Base-by-base conservation (phyloP, 1,284 basidiomycete species). In the Blastosporella zonata region DNA sequence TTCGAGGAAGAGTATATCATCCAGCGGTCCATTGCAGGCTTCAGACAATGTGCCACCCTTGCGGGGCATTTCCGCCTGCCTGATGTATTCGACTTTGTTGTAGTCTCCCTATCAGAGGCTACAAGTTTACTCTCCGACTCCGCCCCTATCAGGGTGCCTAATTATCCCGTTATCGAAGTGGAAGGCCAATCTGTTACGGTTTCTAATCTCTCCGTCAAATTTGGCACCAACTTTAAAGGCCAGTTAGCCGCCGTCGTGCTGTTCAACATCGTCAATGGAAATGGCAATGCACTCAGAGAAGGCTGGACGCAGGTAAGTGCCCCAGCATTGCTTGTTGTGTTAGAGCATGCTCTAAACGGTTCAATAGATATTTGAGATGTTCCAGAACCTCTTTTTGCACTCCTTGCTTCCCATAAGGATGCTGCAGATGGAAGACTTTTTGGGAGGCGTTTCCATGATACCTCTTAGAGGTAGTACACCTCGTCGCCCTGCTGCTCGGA, bases 1-100 rank as follows among this genome's bases (percentile, higher is more conserved):
- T 97, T 96, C 59, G 90, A 94, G 48, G 97, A 99, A 65, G 97
- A 99, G 67, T 93, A 95, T 68, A 84, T 97, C 59, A 93, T 97
- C 37, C 93, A 99, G 67, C 83, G 90, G 25, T 87, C 93, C 13
- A 96, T 99, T 58, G 84, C 93, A 22, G 97, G 94, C 10, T 97
- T 98, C 73, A 79, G 93, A 49, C 94, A 99, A 72, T 97, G 94
- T 60, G 97, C 96, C 1, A 93, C 91, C 0, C 76, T 99, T 6
- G 97, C 97, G 0, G 84, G 90, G 21, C 84, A 85, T 55, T 97
- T 96, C 68, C 77, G 82, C 40, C 77, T 98, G 44, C 92, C 92
- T 0, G 94, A 98, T 61, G 93, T 98, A 4, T 97, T 99, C 63
- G 97, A 99, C 70, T 96, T 89, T 56, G 92, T 97, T 46, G 93